Conservation (phyloP, 768 basidiomycete species). For the Tricholoma sp. region DNA sequence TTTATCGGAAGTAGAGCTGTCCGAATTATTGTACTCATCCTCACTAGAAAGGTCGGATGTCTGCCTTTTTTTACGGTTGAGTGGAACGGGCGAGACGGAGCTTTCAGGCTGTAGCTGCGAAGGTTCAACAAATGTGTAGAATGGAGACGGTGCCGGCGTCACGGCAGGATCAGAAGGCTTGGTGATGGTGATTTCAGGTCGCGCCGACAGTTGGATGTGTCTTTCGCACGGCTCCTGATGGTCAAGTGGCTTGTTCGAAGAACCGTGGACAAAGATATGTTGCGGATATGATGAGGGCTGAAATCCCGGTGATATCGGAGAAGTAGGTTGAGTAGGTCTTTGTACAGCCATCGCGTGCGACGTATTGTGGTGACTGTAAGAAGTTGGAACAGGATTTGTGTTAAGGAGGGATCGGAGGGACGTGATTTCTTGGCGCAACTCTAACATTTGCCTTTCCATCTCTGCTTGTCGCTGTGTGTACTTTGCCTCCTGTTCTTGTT, state of each 20-base stretch:
- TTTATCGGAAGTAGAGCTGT: constrained; percentile 26
- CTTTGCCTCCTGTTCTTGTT: constrained; percentile 63
- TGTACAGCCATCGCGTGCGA: constrained; percentile 28
- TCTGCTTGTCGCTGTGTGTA: constrained; percentile 49
- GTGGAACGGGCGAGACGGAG: constrained; percentile 4
- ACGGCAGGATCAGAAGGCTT: constrained; percentile 20
- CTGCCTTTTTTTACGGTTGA: constrained; percentile 24
- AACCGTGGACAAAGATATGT: constrained; percentile 33
- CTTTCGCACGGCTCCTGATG: constrained; percentile 12
- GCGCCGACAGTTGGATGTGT: constrained; percentile 10
- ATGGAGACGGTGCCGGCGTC: constrained; percentile 29
- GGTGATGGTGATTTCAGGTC: constrained; percentile 7
- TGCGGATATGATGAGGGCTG: constrained; percentile 25
- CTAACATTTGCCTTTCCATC: constrained; percentile 50
- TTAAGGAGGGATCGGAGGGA: constrained; percentile 37
- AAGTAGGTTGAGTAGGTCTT: constrained; percentile 20
- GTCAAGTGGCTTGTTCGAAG: constrained; percentile 25
- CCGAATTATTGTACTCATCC: constrained; percentile 30
- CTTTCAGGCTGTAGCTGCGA: constrained; percentile 11
- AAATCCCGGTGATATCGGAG: constrained; percentile 35
- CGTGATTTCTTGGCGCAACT: constrained; percentile 50
- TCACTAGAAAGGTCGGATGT: constrained; percentile 29
- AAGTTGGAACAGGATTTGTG: constrained; percentile 20
- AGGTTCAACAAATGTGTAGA: constrained; percentile 14
- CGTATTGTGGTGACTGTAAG: constrained; percentile 20